Evolutionary conservation across 208 protist species (phyloP).

Genomic region (Endotrypanum monterogeii): DNA sequence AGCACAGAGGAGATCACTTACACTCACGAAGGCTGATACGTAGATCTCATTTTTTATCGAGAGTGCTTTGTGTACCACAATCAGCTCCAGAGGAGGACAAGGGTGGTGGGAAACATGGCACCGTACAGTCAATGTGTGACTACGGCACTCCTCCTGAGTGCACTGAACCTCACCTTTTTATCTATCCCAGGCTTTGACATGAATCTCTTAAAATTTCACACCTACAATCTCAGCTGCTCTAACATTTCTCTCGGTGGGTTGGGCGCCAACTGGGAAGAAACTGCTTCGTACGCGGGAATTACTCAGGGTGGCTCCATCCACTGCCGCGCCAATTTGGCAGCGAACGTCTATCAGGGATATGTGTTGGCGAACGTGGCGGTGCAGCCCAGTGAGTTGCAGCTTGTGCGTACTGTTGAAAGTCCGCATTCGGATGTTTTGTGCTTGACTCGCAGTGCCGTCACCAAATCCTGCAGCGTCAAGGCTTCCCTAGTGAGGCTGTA

Average conservation of each 20-base stretch:
- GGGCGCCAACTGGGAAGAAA: background rate
- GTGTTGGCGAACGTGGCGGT: constrained; percentile 17
- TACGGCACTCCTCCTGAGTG: constrained; percentile 25
- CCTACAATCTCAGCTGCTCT: constrained; percentile 46
- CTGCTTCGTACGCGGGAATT: background rate
- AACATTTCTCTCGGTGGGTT: constrained; percentile 14
- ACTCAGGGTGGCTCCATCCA: constrained; percentile 21
- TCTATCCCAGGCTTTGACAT: constrained; percentile 28
- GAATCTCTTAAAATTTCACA: constrained; percentile 22
- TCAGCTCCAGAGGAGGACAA: background rate
- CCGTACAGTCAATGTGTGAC: constrained; percentile 3
- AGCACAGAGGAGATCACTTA: background rate
- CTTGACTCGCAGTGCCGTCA: background rate
- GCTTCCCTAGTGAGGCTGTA: constrained; percentile 1
- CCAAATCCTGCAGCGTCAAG: constrained; percentile 27
- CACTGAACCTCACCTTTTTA: constrained; percentile 31
- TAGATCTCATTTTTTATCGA: background rate
- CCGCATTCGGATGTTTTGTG: constrained; percentile 8
- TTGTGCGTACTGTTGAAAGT: background rate
- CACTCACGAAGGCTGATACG: background rate
- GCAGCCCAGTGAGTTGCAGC: constrained; percentile 1
- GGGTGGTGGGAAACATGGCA: background rate
- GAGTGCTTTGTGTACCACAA: background rate
- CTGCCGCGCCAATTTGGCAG: constrained; percentile 24
- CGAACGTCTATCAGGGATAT: constrained; percentile 13